These are phyloP conservation scores for Diplodia seriata DNA, from an alignment of 2,329 filamentous ascomycete species.

Conservation along the genomic window DNA sequence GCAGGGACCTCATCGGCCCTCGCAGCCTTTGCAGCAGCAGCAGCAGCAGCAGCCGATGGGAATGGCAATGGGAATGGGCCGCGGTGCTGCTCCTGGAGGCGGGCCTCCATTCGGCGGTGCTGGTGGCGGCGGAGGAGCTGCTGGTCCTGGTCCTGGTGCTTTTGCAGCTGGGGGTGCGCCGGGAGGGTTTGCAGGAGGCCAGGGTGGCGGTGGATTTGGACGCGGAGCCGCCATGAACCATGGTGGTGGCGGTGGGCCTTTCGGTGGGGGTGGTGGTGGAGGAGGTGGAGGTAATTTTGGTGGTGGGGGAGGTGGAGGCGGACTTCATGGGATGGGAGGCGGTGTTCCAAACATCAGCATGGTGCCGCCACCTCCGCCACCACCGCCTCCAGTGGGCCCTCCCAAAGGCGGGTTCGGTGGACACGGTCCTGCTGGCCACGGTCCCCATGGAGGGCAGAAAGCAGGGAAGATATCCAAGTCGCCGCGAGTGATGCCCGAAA, in stretches of 20 bases:
- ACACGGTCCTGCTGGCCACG: not conserved
- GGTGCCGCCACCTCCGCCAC: not conserved
- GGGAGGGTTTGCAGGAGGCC: not conserved
- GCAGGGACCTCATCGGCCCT: not conserved
- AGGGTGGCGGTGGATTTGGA: too few species aligned
- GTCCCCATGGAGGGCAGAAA: not conserved
- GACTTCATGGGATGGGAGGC: not conserved
- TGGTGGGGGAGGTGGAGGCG: not conserved
- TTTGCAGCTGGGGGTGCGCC: not conserved
- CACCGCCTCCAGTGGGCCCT: not conserved
- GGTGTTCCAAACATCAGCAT: not conserved
- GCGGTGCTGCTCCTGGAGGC: not conserved
- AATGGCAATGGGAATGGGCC: not conserved
- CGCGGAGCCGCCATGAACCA: not conserved
- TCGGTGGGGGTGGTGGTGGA: not conserved
- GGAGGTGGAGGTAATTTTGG: not conserved
- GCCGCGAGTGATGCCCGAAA: not conserved
- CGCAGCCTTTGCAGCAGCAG: slow-evolving; percentile 4
- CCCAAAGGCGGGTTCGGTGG: not conserved
- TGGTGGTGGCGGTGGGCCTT: not conserved
- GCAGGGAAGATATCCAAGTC: not conserved
- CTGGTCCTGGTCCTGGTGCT: not conserved
- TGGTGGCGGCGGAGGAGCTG: slow-evolving; percentile 5
- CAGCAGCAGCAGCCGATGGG: too few species aligned
- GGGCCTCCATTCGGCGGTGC: not conserved